Evolutionary conservation across 495 filamentous ascomycete species (phyloP).

Genomic region (Lepidopterella palustris): DNA sequence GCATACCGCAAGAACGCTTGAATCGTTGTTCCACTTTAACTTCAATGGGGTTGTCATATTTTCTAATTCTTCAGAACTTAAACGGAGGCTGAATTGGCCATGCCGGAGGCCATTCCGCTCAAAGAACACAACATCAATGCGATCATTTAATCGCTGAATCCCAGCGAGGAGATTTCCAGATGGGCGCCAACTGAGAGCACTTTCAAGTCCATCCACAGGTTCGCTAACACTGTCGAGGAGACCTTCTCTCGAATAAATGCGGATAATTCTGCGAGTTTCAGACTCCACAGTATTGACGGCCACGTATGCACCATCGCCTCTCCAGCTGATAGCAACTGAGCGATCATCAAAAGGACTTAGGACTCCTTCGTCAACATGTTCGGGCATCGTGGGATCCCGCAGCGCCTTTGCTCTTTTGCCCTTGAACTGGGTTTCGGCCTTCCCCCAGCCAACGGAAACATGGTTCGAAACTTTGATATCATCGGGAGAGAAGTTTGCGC

Average conservation of each 20-base stretch:
- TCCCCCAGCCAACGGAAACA: slow-evolving; percentile 97
- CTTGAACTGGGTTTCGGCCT: slow-evolving; percentile 95
- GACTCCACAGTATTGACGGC: slow-evolving; percentile 72
- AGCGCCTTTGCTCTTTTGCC: slow-evolving; percentile 86
- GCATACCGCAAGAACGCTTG: slow-evolving; percentile 76
- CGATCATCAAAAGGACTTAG: slow-evolving; percentile 66
- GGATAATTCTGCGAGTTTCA: slow-evolving; percentile 63
- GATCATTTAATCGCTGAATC: slow-evolving; percentile 62
- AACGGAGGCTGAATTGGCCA: slow-evolving; percentile 75
- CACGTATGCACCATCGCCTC: slow-evolving; percentile 88
- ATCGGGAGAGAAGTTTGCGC: slow-evolving; percentile 60
- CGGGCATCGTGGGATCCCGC: slow-evolving; percentile 88
- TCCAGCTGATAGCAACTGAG: slow-evolving; percentile 73
- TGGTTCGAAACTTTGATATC: slow-evolving; percentile 87
- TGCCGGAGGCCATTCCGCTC: slow-evolving; percentile 93
- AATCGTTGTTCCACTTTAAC: slow-evolving; percentile 84
- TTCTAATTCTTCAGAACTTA: slow-evolving; percentile 52
- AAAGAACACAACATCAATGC: slow-evolving; percentile 86
- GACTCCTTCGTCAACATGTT: slow-evolving; percentile 79
- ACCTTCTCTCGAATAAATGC: slow-evolving; percentile 86
- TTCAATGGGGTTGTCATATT: slow-evolving; percentile 52
- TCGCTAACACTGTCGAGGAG: slow-evolving; percentile 86
- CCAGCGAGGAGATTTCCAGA: slow-evolving; percentile 82
- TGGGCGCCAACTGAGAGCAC: slow-evolving; percentile 84
- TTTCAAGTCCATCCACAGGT: slow-evolving; percentile 83